These are phyloP conservation scores for Eucommia ulmoides DNA, from an alignment of 257 asterid species.

Conservation along the genomic window DNA sequence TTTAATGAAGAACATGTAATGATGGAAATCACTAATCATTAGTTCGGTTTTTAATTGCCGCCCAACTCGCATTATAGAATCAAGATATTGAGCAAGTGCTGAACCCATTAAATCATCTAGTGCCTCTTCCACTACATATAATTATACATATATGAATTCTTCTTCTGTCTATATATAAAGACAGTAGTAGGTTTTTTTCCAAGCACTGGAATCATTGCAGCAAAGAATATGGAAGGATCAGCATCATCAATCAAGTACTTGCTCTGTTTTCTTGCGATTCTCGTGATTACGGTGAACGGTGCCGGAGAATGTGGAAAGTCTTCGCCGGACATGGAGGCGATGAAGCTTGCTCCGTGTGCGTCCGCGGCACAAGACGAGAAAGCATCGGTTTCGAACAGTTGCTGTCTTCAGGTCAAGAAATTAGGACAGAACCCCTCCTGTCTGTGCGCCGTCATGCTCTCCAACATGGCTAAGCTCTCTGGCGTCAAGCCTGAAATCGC, in stretches of 20 bases:
- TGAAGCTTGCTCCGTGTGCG: slow-evolving; percentile 25
- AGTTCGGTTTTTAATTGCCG: too few relatives aligned
- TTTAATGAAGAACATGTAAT: too few relatives aligned
- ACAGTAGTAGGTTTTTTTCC: neutral
- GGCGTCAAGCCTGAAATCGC: slow-evolving; percentile 21
- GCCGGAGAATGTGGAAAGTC: slow-evolving; percentile 12
- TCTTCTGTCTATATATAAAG: neutral
- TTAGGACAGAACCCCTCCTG: slow-evolving; percentile 30
- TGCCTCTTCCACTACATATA: neutral
- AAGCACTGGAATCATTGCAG: neutral
- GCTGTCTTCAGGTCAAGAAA: slow-evolving; percentile 27
- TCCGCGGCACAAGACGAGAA: slow-evolving; percentile 14
- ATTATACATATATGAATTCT: neutral
- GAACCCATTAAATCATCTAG: too few relatives aligned
- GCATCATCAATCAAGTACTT: neutral
- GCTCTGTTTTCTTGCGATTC: slow-evolving; percentile 5
- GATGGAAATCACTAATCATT: too few relatives aligned
- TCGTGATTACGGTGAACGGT: neutral
- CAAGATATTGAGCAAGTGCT: too few relatives aligned
- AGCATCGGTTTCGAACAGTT: slow-evolving; percentile 21
- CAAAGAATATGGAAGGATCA: slow-evolving; percentile 7
- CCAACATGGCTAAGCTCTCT: slow-evolving; percentile 17
- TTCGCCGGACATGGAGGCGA: slow-evolving; percentile 27
- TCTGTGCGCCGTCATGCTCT: slow-evolving; percentile 31
- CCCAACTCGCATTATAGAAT: too few relatives aligned